Percentiles rank a stretch among this genome's conserved stretches.
Conservation (phyloP, 208 protist genomes). For the Porcisia hertigi region DNA sequence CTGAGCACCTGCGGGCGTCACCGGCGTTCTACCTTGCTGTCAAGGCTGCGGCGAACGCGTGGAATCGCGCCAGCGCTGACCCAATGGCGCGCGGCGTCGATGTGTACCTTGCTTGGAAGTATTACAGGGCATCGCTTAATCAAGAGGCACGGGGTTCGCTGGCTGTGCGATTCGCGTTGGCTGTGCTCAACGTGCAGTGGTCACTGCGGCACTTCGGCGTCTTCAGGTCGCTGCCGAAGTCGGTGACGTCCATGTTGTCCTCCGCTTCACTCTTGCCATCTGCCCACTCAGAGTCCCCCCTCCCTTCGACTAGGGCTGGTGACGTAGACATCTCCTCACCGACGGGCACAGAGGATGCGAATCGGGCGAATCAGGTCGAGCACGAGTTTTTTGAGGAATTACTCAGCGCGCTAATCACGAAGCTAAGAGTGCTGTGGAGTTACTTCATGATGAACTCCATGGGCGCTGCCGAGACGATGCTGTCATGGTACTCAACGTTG, state of each 20-base stretch:
- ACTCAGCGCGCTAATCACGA: background rate
- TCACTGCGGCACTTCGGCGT: slow-evolving; percentile 32
- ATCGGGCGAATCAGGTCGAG: background rate
- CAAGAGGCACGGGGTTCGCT: slow-evolving; percentile 22
- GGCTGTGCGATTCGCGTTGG: slow-evolving; percentile 16
- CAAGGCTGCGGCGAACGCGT: slow-evolving; percentile 20
- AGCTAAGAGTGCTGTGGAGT: background rate
- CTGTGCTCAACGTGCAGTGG: slow-evolving; percentile 34
- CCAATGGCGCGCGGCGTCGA: slow-evolving; percentile 29
- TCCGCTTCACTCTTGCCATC: background rate
- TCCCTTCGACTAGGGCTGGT: too few relatives aligned
- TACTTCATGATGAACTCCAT: background rate
- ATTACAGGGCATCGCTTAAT: slow-evolving; percentile 34
- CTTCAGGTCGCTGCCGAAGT: background rate
- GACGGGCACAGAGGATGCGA: background rate
- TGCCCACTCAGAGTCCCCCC: background rate
- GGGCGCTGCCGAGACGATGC: slow-evolving; percentile 5
- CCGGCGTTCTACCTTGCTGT: slow-evolving; percentile 16
- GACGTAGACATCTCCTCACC: background rate
- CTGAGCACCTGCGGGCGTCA: slow-evolving; percentile 12
- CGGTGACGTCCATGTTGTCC: background rate
- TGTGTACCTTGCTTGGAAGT: slow-evolving; percentile 30
- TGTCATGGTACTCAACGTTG: slow-evolving; percentile 19
- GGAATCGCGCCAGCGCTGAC: slow-evolving; percentile 14
- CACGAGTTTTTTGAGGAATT: background rate